Evolutionary conservation across 805 yeast species (phyloP).

Genomic region (Wickerhamomyces tratensis): DNA sequence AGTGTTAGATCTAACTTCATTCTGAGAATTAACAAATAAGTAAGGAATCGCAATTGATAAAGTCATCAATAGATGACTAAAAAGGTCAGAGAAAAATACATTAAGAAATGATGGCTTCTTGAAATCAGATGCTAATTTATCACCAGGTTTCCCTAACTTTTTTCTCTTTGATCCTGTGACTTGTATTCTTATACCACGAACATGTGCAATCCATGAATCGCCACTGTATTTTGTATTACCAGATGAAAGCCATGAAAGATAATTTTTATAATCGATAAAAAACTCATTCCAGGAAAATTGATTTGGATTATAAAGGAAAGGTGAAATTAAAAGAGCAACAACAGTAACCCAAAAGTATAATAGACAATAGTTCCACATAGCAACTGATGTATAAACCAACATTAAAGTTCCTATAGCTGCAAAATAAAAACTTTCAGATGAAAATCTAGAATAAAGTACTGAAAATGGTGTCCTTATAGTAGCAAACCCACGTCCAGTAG

Average conservation of each 20-base stretch:
- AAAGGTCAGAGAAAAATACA: constrained; percentile 29
- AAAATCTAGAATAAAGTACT: constrained; percentile 58
- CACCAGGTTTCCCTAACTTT: constrained; percentile 26
- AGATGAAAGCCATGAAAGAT: constrained; percentile 31
- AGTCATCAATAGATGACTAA: constrained; percentile 27
- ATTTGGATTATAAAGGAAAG: constrained; percentile 56
- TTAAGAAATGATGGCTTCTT: constrained; percentile 40
- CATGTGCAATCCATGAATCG: constrained; percentile 37
- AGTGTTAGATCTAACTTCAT: constrained; percentile 24
- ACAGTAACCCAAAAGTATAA: constrained; percentile 58
- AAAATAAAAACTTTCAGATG: constrained; percentile 56
- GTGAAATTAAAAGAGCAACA: constrained; percentile 43
- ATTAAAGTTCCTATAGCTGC: constrained; percentile 44
- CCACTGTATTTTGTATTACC: constrained; percentile 34
- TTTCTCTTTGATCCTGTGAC: constrained; percentile 46
- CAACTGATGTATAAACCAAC: constrained; percentile 45
- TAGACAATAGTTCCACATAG: constrained; percentile 52
- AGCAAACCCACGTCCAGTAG: constrained; percentile 80
- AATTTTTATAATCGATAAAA: constrained; percentile 47
- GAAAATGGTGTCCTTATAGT: constrained; percentile 61
- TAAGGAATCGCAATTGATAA: constrained; percentile 33
- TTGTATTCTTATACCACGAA: constrained; percentile 40
- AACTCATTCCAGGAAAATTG: constrained; percentile 57
- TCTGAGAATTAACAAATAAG: constrained; percentile 44
- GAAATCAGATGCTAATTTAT: constrained; percentile 31